Conservation (phyloP, 768 basidiomycete species). For the Saitozyma podzolica region DNA sequence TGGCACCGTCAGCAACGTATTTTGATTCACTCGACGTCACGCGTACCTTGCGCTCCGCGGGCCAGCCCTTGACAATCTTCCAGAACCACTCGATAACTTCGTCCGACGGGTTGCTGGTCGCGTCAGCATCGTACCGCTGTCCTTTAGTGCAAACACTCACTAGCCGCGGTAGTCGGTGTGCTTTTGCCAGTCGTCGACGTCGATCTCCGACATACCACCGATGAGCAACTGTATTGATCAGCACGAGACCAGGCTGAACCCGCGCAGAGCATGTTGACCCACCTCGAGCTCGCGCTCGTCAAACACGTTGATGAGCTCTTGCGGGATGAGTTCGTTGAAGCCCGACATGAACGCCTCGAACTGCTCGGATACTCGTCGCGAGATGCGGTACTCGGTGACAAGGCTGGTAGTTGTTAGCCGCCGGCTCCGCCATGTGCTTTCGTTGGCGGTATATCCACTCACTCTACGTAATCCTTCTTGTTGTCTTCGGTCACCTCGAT, state of each 20-base stretch:
- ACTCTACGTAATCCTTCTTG: slow-evolving; percentile 98
- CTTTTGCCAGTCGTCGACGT: slow-evolving; percentile 99
- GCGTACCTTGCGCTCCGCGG: slow-evolving; percentile 79
- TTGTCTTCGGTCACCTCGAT: slow-evolving; percentile 91
- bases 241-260: background rate
- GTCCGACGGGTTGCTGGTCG: slow-evolving; percentile 50
- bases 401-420: slow-evolving; percentile 45
- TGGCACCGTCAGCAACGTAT: background rate
- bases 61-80: slow-evolving; percentile 98
- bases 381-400: slow-evolving; percentile 96
- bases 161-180: slow-evolving; percentile 92
- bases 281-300: slow-evolving; percentile 93
- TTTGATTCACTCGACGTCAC: background rate
- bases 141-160: slow-evolving; percentile 18
- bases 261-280: slow-evolving; percentile 9
- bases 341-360: slow-evolving; percentile 99
- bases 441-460: slow-evolving; percentile 19
- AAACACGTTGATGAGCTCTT: slow-evolving; percentile 96
- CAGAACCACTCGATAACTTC: slow-evolving; percentile 95
- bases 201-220: slow-evolving; percentile 99
- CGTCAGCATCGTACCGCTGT: background rate
- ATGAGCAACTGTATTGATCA: slow-evolving; percentile 66
- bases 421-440: background rate
- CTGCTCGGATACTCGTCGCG: slow-evolving; percentile 94
- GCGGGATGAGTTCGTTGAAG: slow-evolving; percentile 98